A percentile compares a stretch with the other conserved stretches of the same genome.
These are phyloP conservation scores for Pyrus hybrid DNA, from an alignment of 331 rosid species.

Conservation along the genomic window DNA sequence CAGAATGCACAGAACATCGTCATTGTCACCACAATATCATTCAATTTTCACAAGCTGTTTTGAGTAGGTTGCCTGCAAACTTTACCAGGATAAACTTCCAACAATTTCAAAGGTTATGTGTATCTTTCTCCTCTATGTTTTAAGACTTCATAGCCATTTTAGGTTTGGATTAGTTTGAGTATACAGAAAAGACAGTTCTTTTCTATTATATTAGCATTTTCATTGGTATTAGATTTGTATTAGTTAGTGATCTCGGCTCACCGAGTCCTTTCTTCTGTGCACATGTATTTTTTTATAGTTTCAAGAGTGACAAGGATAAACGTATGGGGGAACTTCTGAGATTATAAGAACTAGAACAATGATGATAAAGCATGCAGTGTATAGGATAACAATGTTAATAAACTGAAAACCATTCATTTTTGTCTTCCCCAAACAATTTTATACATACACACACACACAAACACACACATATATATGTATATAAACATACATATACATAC, in stretches of 20 bases:
- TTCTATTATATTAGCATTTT: no score
- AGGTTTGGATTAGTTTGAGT: background rate
- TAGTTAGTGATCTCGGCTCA: no score
- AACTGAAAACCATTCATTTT: background rate
- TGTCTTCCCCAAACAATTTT: background rate
- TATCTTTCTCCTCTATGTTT: background rate
- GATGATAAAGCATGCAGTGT: background rate
- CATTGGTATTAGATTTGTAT: no score
- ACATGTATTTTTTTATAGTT: background rate
- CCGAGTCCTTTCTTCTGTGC: background rate
- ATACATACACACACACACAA: no score
- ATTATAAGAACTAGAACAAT: background rate
- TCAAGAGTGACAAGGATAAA: background rate
- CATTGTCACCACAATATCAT: background rate
- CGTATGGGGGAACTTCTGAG: background rate
- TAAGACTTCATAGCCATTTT: background rate
- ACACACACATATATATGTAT: background rate
- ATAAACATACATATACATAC: no score
- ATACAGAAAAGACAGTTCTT: no score
- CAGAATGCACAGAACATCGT: background rate
- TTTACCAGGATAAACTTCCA: background rate
- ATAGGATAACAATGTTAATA: background rate
- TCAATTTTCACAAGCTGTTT: background rate
- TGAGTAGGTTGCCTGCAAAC: background rate
- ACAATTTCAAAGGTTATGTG: background rate